phyloP scores from a whole-genome alignment of 164 flowering plant genomes.

The Vitis rotundifolia region DNA sequence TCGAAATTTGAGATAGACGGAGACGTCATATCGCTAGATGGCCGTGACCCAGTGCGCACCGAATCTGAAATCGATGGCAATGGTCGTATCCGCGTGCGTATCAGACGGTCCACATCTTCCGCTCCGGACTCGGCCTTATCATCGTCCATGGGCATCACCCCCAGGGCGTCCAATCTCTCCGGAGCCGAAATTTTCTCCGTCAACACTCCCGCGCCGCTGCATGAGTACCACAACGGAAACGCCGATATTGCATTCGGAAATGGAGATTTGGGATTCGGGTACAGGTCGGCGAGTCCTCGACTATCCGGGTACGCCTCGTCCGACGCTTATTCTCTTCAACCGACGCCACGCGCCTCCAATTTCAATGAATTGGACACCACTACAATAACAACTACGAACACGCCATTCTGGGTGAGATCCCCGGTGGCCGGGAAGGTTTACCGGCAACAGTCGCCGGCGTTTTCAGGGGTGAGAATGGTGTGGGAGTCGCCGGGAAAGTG shows the following conservation, averaged over 20 bases:
- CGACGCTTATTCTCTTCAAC: slow-evolving; percentile 67
- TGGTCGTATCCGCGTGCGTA: slow-evolving; percentile 54
- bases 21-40: slow-evolving; percentile 62
- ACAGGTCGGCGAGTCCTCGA: slow-evolving; percentile 45
- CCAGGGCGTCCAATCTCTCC: slow-evolving; percentile 58
- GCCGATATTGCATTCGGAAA: slow-evolving; percentile 23
- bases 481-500: slow-evolving; percentile 44
- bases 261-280: slow-evolving; percentile 38
- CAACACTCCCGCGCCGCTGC: slow-evolving; percentile 35
- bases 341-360: slow-evolving; percentile 60
- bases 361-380: slow-evolving; percentile 51
- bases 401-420: slow-evolving; percentile 49
- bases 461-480: slow-evolving; percentile 29
- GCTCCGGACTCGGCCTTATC: slow-evolving; percentile 39
- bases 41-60: slow-evolving; percentile 49
- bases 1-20: slow-evolving; percentile 48
- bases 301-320: slow-evolving; percentile 64
- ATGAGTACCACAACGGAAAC: slow-evolving; percentile 15
- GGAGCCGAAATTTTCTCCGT: slow-evolving; percentile 59
- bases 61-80: slow-evolving; percentile 49
- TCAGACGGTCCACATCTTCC: slow-evolving; percentile 58
- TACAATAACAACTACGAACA: slow-evolving; percentile 22
- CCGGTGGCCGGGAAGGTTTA: slow-evolving; percentile 42
- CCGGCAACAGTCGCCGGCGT: slow-evolving; percentile 45
- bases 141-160: slow-evolving; percentile 46